Conservation (phyloP, 345 rosid species). For the Pugionium cornutum region DNA sequence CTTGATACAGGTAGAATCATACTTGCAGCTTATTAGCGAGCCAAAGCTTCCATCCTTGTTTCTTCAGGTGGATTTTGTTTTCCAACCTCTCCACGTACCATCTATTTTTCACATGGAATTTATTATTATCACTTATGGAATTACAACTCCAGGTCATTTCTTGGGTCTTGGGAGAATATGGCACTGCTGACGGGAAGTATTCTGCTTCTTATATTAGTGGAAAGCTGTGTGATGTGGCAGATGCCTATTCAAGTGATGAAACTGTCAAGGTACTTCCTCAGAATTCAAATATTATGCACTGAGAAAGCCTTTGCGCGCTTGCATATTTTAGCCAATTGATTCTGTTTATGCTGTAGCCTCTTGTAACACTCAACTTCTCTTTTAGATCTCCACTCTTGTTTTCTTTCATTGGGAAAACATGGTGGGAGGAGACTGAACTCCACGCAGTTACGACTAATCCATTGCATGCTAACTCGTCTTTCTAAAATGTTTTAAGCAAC, state of each 20-base stretch:
- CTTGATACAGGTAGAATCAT: constrained; percentile 82
- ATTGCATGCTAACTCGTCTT: constrained; percentile 7
- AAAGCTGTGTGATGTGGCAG: constrained; percentile 92
- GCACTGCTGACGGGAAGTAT: constrained; percentile 81
- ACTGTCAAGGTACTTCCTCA: constrained; percentile 70
- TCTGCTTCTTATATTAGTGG: constrained; percentile 84
- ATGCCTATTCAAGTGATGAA: constrained; percentile 93
- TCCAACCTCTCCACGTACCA: constrained; percentile 16
- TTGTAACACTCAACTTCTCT: constrained; percentile 6
- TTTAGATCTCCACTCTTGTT: constrained; percentile 4
- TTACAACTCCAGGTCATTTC: constrained; percentile 75
- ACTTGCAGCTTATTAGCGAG: constrained; percentile 79
- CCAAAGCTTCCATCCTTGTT: constrained; percentile 96
- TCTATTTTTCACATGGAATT: background rate
- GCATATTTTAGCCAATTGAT: background rate
- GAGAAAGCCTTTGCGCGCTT: constrained; percentile 14
- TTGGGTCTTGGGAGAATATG: constrained; percentile 97
- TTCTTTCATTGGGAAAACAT: constrained; percentile 17
- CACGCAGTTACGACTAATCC: constrained; percentile 13
- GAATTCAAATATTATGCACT: constrained; percentile 12
- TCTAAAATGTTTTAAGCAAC: background rate
- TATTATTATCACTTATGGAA: constrained; percentile 28
- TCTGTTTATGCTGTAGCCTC: constrained; percentile 12
- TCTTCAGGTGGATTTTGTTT: constrained; percentile 64
- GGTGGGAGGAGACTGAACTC: background rate